Evolutionary conservation across 1,284 basidiomycete species (phyloP), one percentile per base, ranked within the genome.

Genomic region (Boletellus deceptivus): DNA sequence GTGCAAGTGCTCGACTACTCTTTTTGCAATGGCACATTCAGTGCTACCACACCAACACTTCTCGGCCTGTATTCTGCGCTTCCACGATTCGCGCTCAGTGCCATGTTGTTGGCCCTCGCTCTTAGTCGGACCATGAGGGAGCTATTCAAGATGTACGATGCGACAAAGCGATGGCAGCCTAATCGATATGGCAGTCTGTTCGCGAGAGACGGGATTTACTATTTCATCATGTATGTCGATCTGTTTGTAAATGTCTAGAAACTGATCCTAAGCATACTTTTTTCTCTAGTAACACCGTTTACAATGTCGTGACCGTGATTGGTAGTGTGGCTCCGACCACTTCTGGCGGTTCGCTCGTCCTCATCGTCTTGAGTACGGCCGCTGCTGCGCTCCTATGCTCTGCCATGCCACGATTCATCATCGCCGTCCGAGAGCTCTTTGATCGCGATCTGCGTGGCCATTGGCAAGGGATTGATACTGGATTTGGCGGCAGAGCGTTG

Each of bases 141-240:
- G 7, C 22, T 43, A 1, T 3, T 62, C 2, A 43, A 46, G 7
- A 52, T 46, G 50, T 49, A 64, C n/a, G 40, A 14, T 10, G 14
- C n/a, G 7, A 62, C 55, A 2, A 57, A 40, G 17, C 34, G 20
- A 4, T 60, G 57, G 55, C 16, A 43, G n/a, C 43, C 24, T 2
- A 62, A 50, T 22, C 41, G 36, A 2, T 44, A 38, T 10, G 48
- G 58, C 29, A 29, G 20, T 1, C 17, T 57, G 3, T 49, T 60
- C 11, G 41, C 48, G 18, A 48, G 40, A 7, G 59, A 64, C 13
- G 60, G 59, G 4, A 16, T 43, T 3, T 7, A 50, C 11, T 60
- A 60, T 27, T 62, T 60, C 33, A 3, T 50, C 4, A 29, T 62
- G 59, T 60, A 34, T 6, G 61, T 49, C 29, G 25, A 17, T 36